These are phyloP conservation scores for Kodamaea plutei DNA, from an alignment of 1,139 yeast genomes.

Conservation along the genomic window DNA sequence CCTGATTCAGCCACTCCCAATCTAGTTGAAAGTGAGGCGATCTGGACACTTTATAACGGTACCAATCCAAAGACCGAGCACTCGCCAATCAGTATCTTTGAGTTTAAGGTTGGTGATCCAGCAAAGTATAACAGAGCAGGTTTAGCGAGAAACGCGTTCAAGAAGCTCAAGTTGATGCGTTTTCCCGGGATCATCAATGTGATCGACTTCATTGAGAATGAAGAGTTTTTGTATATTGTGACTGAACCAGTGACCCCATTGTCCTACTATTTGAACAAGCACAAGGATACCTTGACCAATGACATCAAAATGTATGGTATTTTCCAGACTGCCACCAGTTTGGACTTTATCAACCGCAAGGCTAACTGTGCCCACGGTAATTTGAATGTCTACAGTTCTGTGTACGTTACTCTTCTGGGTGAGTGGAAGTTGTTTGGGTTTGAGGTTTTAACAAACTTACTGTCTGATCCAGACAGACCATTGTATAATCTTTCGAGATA, in stretches of 20 bases:
- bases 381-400: conserved; percentile 46
- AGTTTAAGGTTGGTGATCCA: conserved; percentile 50
- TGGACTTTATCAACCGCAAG: conserved; percentile 59
- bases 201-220: conserved; percentile 68
- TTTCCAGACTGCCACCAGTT: conserved; percentile 49
- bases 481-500: conserved; percentile 28
- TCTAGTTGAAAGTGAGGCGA: conserved; percentile 25
- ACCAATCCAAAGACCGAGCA: conserved; percentile 37
- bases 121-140: conserved; percentile 29
- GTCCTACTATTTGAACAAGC: conserved; percentile 25
- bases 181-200: conserved; percentile 75
- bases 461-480: conserved; percentile 49
- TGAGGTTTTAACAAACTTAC: conserved; percentile 58
- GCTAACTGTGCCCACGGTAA: conserved; percentile 68
- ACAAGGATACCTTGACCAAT: conserved; percentile 19
- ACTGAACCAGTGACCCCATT: conserved; percentile 78
- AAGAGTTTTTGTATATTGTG: conserved; percentile 57
- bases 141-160: conserved; percentile 62
- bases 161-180: conserved; percentile 62
- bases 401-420: conserved; percentile 61
- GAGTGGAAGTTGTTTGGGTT: conserved; percentile 88
- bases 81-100: conserved; percentile 54
- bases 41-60: conserved; percentile 52
- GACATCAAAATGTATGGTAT: conserved; percentile 56
- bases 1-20: conserved; percentile 21